Conservation (phyloP, 106 monocot genomes). For the Apostasia shenzhenica region DNA sequence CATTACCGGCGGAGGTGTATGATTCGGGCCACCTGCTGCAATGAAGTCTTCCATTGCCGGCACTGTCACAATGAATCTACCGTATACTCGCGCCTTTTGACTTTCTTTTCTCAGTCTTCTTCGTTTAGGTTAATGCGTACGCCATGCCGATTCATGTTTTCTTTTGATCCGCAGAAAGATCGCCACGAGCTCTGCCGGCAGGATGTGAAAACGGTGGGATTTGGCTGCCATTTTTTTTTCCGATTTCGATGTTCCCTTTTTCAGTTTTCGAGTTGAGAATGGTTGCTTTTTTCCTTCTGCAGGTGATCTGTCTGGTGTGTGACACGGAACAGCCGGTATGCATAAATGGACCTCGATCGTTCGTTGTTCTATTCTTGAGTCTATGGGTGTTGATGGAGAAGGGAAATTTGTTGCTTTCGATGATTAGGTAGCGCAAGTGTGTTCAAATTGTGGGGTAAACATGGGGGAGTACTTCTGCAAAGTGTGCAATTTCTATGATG, state of each 20-base stretch:
- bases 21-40: conserved; percentile 84
- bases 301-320: conserved; percentile 58
- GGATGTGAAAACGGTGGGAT: conserved; percentile 38
- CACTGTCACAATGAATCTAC: conserved; percentile 88
- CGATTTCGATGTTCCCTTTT: background rate
- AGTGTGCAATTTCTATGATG: conserved; percentile 81
- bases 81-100: conserved; percentile 16
- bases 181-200: conserved; percentile 49
- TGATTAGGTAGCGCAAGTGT: conserved; percentile 43
- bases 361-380: background rate
- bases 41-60: conserved; percentile 67
- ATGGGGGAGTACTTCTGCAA: conserved; percentile 83
- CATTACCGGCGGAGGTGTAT: conserved; percentile 70
- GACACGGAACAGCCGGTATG: conserved; percentile 60
- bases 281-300: conserved; percentile 1
- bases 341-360: background rate
- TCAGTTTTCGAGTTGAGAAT: background rate
- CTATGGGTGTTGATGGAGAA: background rate
- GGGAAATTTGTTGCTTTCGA: background rate
- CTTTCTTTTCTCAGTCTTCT: background rate
- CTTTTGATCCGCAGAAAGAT: conserved; percentile 13
- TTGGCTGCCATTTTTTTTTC: background rate
- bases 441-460: conserved; percentile 71
- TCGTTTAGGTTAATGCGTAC: background rate
- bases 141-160: background rate